Evolutionary conservation across 257 asterid genomes (phyloP).

Genomic region (Lycium ferocissimum): DNA sequence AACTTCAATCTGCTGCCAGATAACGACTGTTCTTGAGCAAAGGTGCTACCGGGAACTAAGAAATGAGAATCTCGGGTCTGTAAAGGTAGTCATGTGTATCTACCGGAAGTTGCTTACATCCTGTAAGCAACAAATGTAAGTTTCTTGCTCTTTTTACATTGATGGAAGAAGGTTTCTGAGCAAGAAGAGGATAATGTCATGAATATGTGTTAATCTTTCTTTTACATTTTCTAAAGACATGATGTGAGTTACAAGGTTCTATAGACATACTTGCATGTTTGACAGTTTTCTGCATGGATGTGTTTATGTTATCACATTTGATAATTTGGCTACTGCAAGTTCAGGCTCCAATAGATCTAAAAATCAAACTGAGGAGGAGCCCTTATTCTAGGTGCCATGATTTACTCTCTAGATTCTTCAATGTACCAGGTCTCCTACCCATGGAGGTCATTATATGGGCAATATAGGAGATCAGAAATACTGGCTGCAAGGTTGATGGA

Average conservation of each 20-base stretch:
- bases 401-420: slow-evolving; percentile 9
- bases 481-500: slow-evolving; percentile 4
- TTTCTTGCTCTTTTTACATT: slow-evolving; percentile 40
- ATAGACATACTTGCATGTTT: neutral
- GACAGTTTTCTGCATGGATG: neutral
- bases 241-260: neutral
- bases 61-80: slow-evolving; percentile 59
- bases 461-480: slow-evolving; percentile 6
- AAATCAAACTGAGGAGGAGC: neutral
- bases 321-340: slow-evolving; percentile 7
- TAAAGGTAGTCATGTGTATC: slow-evolving; percentile 66
- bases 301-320: neutral
- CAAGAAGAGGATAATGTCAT: neutral
- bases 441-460: neutral
- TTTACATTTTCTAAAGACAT: slow-evolving; percentile 16
- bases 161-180: slow-evolving; percentile 2
- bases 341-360: neutral
- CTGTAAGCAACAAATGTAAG: slow-evolving; percentile 86
- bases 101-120: slow-evolving; percentile 68
- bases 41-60: slow-evolving; percentile 75
- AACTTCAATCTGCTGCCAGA: slow-evolving; percentile 47
- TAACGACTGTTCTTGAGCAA: slow-evolving; percentile 77
- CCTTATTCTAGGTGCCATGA: neutral
- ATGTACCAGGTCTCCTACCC: neutral
- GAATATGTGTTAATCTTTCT: neutral